Base-by-base conservation (phyloP, 495 filamentous ascomycete species). In the Chaetomium fimeti region DNA sequence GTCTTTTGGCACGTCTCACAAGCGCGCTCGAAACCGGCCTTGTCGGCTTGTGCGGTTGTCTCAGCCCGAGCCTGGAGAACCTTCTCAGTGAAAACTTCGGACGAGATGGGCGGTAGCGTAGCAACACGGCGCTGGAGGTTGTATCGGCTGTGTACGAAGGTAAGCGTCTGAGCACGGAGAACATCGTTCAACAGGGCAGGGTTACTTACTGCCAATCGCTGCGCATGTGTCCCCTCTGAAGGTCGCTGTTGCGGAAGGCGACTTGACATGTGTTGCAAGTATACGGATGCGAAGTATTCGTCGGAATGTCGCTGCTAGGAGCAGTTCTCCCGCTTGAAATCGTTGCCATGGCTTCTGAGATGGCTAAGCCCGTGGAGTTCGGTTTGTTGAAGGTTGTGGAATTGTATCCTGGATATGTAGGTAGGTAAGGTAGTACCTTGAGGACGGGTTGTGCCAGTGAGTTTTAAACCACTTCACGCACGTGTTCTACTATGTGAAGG, bases 191-290 rank as follows among this genome's bases (percentile, higher is more conserved):
- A 57, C 32, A 42, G 22, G 57, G 60, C 32, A 42, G 22, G 57
- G 60, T 54, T 65, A 86, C 92, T 75, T 86, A 97, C 93, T 98
- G 93, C 93, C 94, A 98, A 76, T 98, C 94, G 69, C 86, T 91
- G 70, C 92, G 91, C 92, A 98, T 98, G 72, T 98, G 94, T 52
- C 86, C 87, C 67, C 92, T 85, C 76, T 98, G 94, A n/a, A 92
- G 85, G 74, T 98, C 93, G 73, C 88, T 89, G 73, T 89, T 89
- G 69, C 93, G 88, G 78, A 97, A 98, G 36, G 94, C 94, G 63
- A 98, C 92, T 68, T 96, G 92, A 69, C 94, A 98, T 36, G 93
- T 91, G 79, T 98, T 98, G 84, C 94, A 98, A 51, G 94, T 97
- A 76, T 91, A 98, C 2, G 93, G 93, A 75, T 97, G 89, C 25